Conservation (phyloP, 2,329 filamentous ascomycete genomes). For the Cytospora piceae region DNA sequence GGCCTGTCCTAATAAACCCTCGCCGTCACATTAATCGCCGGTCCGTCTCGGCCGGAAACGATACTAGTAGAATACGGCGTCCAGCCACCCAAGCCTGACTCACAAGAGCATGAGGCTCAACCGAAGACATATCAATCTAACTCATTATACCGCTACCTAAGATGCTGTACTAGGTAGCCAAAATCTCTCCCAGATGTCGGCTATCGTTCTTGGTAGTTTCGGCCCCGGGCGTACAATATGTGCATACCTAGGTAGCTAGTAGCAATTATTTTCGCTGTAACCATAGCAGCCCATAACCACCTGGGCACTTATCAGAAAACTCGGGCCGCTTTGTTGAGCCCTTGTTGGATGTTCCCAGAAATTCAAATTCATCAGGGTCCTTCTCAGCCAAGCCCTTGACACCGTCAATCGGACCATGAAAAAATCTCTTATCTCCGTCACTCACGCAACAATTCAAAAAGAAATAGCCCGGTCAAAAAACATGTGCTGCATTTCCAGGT, state of each 20-base stretch:
- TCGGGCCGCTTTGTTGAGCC: neutral
- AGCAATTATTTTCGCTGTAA: constrained; percentile 30
- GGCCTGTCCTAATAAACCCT: no score
- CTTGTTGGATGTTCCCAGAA: constrained; percentile 21
- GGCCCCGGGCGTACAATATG: neutral
- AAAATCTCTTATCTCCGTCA: constrained; percentile 23
- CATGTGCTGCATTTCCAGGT: constrained; percentile 26
- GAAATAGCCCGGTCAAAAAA: constrained; percentile 12
- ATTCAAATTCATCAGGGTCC: constrained; percentile 5
- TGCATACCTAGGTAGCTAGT: neutral
- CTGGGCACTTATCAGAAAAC: constrained; percentile 8
- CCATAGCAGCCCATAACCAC: neutral
- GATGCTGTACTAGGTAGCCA: neutral
- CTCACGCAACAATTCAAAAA: constrained; percentile 19
- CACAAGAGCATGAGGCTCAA: neutral
- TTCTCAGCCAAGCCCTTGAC: constrained; percentile 17
- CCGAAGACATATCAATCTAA: neutral
- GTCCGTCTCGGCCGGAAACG: constrained; percentile 1
- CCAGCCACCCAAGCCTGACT: neutral
- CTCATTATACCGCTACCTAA: neutral
- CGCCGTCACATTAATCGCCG: neutral
- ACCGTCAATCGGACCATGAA: constrained; percentile 17
- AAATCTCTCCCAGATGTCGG: neutral
- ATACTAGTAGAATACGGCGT: neutral
- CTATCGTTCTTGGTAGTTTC: neutral